Conservation (phyloP, 75 land plant species). For the Adiantum capillusveneris region DNA sequence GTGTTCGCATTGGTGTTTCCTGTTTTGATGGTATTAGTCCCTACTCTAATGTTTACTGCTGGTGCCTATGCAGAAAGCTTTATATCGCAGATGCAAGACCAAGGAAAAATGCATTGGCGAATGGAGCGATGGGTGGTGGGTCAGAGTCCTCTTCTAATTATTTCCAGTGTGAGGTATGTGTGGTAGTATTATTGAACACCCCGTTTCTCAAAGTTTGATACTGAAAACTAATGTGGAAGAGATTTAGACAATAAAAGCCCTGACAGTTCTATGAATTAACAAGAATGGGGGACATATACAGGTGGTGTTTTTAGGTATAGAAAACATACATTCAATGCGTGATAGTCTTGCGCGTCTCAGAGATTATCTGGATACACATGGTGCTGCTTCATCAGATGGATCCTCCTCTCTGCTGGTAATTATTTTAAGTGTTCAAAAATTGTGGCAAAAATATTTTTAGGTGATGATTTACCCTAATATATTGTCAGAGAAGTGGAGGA, state of each 20-base stretch:
- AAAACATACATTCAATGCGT: slow-evolving; percentile 97
- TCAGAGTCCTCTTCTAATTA: slow-evolving; percentile 96
- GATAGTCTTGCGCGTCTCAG: slow-evolving; percentile 81
- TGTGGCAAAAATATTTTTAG: background rate
- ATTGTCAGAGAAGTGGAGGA: slow-evolving; percentile 82
- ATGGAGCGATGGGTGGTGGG: slow-evolving; percentile 99
- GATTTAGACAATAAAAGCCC: too few species aligned
- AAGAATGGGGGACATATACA: slow-evolving; percentile 14
- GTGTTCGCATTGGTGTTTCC: background rate
- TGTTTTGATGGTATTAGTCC: background rate
- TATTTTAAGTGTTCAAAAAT: background rate
- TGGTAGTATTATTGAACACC: too few species aligned
- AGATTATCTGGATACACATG: slow-evolving; percentile 87
- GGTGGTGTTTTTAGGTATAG: slow-evolving; percentile 96
- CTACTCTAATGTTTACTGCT: background rate
- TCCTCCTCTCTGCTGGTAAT: slow-evolving; percentile 83
- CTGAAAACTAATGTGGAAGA: too few species aligned
- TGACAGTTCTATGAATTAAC: too few species aligned
- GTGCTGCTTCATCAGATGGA: slow-evolving; percentile 91
- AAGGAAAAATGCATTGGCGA: slow-evolving; percentile 93
- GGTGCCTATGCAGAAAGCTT: slow-evolving; percentile 52
- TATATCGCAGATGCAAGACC: slow-evolving; percentile 99
- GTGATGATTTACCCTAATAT: background rate
- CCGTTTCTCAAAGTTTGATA: too few species aligned
- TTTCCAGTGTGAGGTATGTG: slow-evolving; percentile 76